Evolutionary conservation across 2,329 filamentous ascomycete species (phyloP), one percentile per base, ranked within the genome.

Genomic region (Cercospora zeina): DNA sequence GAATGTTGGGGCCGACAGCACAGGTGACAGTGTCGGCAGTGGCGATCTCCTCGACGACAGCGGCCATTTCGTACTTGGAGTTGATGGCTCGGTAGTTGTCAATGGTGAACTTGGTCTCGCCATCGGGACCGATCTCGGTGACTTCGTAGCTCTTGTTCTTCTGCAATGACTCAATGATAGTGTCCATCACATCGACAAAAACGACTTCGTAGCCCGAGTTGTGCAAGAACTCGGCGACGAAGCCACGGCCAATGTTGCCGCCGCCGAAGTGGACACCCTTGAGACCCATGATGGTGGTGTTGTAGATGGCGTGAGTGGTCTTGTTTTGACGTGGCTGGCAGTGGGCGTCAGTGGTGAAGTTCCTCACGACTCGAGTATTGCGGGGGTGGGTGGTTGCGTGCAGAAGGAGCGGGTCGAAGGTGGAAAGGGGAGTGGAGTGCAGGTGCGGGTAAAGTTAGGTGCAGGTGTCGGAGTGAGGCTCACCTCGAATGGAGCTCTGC

Each of bases 41-140:
- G 60, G 89, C 84, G 71, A 97, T 96, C 80, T 95, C 91, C 51
- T 93, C 79, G 69, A 97, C 79, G 59, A 96, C 86, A 59, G 93
- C 87, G 58, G 83, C 83, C 80, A 96, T 89, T 75, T 96, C 82
- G 67, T 88, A 87, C 80, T 90, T 92, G 70, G 91, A 96, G 86
- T 97, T 97, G 84, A 97, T 89, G 78, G 95, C 95, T 58, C 91
- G 90, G 83, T 96, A 97, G 81, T 97, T 95, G 78, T 90, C 89
- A 79, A 99, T 96, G 71, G 81, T 89, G 78, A 90, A 92, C 72
- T 87, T 87, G 61, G 83, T 85, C 72, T 92, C 92, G 70, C 90
- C 92, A 63, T 96, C 89, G 54, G 87, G 83, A 68, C 92, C 92
- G 70, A 97, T 91, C 80, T 97, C 93, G 63, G 93, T 96, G 75